Evolutionary conservation across 1,284 basidiomycete species (phyloP).

Genomic region (Uromyces viciae-fabae): DNA sequence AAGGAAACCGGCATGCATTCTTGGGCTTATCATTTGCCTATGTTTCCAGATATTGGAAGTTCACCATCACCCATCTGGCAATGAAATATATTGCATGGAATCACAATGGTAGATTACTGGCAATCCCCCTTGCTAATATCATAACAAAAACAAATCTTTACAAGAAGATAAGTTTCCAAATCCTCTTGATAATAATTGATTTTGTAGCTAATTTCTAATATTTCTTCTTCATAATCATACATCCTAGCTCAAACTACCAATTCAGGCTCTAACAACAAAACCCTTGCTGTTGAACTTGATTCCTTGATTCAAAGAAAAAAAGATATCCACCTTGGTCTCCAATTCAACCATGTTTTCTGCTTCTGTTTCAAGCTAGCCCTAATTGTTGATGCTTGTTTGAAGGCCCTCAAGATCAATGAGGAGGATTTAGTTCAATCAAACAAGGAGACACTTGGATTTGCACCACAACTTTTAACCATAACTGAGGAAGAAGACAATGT

Average conservation of each 20-base stretch:
- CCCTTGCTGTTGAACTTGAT: neutral
- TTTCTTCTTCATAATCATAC: neutral
- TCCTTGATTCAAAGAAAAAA: neutral
- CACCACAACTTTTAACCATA: neutral
- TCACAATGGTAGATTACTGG: conserved; percentile 9
- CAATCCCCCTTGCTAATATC: conserved; percentile 3
- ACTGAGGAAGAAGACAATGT: too few relatives aligned
- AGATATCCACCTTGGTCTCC: neutral
- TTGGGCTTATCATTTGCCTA: neutral
- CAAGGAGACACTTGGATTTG: neutral
- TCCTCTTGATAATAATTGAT: neutral
- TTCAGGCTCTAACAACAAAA: neutral
- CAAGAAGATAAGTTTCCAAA: conserved; percentile 1
- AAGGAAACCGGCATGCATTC: neutral
- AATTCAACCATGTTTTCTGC: neutral
- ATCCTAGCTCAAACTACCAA: conserved; percentile 6
- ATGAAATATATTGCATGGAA: neutral
- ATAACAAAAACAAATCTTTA: conserved; percentile 1
- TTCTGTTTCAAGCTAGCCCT: neutral
- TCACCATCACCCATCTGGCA: neutral
- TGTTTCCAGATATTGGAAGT: neutral
- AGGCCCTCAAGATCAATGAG: neutral
- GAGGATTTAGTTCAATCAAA: neutral
- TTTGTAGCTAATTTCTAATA: neutral
- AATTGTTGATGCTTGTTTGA: neutral